These are phyloP conservation scores for Ophiostoma sp. DNA, from an alignment of 2,329 filamentous ascomycete species.

Conservation along the genomic window DNA sequence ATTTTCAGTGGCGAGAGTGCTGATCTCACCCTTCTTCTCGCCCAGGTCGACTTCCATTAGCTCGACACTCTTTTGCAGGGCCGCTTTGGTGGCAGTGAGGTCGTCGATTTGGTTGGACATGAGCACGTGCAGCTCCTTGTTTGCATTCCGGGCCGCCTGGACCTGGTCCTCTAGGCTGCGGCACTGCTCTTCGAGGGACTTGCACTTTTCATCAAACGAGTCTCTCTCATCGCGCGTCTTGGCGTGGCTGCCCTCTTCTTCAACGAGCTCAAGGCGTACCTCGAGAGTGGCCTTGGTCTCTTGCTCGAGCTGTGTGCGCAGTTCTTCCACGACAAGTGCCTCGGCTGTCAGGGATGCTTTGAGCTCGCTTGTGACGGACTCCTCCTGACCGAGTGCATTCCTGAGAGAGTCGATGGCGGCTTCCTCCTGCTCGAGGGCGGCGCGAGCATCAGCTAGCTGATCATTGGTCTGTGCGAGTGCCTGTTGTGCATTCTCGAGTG, in stretches of 20 bases:
- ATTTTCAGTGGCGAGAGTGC: constrained; percentile 6
- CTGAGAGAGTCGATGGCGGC: background rate
- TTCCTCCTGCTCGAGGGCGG: background rate
- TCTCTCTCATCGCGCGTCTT: constrained; percentile 8
- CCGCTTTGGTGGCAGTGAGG: constrained; percentile 20
- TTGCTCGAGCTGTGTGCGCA: constrained; percentile 12
- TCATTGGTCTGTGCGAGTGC: background rate
- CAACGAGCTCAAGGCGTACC: constrained; percentile 12
- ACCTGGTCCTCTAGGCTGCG: constrained; percentile 24
- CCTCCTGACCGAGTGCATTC: background rate
- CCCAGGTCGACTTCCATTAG: background rate
- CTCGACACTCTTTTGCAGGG: constrained; percentile 16
- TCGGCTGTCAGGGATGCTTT: background rate
- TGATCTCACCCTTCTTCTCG: background rate
- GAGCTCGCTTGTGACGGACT: background rate
- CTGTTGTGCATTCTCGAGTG: background rate
- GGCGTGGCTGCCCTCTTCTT: constrained; percentile 18
- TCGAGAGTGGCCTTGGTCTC: constrained; percentile 14
- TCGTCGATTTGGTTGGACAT: constrained; percentile 25
- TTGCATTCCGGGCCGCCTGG: constrained; percentile 16
- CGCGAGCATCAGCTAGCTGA: background rate
- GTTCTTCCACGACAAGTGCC: background rate
- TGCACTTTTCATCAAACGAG: constrained; percentile 7
- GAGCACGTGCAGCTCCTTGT: constrained; percentile 24
- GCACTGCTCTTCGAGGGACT: constrained; percentile 16